These are phyloP conservation scores for Pisolithus orientalis DNA, from an alignment of 768 basidiomycete genomes.

Conservation along the genomic window DNA sequence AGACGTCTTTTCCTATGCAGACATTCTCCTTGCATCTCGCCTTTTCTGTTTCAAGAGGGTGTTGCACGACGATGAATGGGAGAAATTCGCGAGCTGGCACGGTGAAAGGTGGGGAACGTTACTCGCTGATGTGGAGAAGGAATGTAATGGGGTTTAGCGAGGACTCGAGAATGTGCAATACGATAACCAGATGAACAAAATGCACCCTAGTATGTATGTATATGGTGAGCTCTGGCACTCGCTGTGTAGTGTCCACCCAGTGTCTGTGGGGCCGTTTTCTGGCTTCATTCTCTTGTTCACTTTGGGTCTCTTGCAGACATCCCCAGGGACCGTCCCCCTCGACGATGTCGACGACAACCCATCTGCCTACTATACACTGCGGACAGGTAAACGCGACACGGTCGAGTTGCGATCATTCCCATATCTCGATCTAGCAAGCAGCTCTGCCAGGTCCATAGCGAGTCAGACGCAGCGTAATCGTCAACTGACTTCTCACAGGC, in stretches of 20 bases:
- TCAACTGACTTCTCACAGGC: too few relatives aligned
- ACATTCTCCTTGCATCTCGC: constrained; percentile 1
- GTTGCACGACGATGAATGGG: constrained; percentile 2
- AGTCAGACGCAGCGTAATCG: constrained; percentile 7
- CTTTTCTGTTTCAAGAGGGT: constrained; percentile 1
- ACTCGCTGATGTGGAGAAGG: too few relatives aligned
- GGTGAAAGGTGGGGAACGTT: constrained; percentile 1
- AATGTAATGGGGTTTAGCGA: neutral
- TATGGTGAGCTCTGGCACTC: too few relatives aligned
- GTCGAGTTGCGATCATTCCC: constrained; percentile 52
- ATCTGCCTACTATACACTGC: constrained; percentile 38
- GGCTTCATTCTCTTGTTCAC: too few relatives aligned
- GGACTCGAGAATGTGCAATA: too few relatives aligned
- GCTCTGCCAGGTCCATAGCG: constrained; percentile 34
- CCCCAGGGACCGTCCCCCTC: constrained; percentile 7
- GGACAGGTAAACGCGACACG: constrained; percentile 33
- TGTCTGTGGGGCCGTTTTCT: too few relatives aligned
- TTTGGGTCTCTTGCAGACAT: constrained; percentile 43
- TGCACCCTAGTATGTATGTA: too few relatives aligned
- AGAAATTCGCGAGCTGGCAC: neutral
- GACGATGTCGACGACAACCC: constrained; percentile 1
- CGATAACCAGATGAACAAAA: too few relatives aligned
- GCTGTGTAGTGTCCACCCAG: too few relatives aligned
- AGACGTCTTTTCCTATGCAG: constrained; percentile 5
- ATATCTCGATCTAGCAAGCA: constrained; percentile 60